phyloP scores from a whole-genome alignment of 192 early-diverging fungal species.

The Gonapodya sp. region DNA sequence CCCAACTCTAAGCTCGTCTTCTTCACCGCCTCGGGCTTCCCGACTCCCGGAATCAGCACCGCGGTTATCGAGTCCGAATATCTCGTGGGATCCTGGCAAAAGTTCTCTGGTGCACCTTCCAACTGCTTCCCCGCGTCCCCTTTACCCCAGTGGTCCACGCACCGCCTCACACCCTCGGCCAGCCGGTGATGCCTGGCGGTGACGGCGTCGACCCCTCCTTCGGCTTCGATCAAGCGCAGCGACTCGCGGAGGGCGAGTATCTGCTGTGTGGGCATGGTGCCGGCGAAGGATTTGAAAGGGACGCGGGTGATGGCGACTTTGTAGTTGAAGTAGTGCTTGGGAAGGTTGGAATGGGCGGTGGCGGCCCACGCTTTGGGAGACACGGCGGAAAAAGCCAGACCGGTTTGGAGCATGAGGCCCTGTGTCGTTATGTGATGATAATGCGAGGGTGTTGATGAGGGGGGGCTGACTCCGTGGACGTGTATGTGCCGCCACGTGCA shows the following conservation, averaged over 20 bases:
- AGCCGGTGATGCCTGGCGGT: background rate
- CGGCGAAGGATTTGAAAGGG: conserved; percentile 4
- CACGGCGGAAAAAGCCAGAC: background rate
- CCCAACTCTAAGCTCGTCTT: background rate
- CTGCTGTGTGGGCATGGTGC: background rate
- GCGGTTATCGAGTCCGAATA: conserved; percentile 10
- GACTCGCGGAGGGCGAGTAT: background rate
- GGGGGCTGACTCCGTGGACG: too few species aligned
- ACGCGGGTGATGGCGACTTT: background rate
- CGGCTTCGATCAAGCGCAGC: background rate
- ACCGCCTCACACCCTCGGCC: conserved; percentile 7
- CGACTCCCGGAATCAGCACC: background rate
- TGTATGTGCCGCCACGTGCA: background rate
- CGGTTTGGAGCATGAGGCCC: conserved; percentile 5
- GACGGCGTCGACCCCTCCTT: background rate
- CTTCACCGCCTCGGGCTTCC: background rate
- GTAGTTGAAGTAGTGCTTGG: background rate
- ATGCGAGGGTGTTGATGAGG: too few species aligned
- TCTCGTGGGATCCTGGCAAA: background rate
- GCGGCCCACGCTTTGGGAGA: background rate
- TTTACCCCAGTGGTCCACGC: background rate
- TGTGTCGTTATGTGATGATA: too few species aligned
- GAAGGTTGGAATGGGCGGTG: background rate
- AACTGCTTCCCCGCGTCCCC: background rate
- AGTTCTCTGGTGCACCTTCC: background rate